A percentile compares a stretch with the other conserved stretches of the same genome.
phyloP scores from a whole-genome alignment of 331 rosid species.

The Dryas integrifolia region DNA sequence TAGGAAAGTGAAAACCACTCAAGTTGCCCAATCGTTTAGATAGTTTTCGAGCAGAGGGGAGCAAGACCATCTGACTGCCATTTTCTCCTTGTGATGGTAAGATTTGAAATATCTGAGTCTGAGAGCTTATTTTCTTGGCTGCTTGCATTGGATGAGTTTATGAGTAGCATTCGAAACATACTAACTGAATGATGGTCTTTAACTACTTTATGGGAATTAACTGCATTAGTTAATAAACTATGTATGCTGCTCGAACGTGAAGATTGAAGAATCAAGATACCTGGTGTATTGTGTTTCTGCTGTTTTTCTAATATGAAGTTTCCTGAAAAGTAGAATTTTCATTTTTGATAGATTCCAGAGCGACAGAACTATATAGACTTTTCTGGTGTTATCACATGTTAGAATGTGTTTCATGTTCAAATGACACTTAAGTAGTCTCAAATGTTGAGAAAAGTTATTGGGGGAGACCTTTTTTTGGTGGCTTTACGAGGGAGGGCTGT shows the following conservation, averaged over 20 bases:
- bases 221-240: background rate
- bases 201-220: background rate
- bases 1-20: constrained; percentile 1
- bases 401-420: constrained; percentile 1
- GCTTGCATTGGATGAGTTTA: background rate
- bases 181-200: background rate
- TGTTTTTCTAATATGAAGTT: background rate
- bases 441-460: background rate
- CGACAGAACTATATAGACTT: background rate
- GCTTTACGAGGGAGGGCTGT: background rate
- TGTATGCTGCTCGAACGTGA: background rate
- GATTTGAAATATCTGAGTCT: background rate
- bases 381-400: background rate
- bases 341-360: background rate
- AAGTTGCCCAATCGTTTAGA: constrained; percentile 5
- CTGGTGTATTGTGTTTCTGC: background rate
- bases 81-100: constrained; percentile 15
- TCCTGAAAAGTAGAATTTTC: background rate
- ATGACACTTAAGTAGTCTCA: background rate
- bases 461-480: background rate
- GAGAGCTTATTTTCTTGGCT: background rate
- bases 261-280: background rate
- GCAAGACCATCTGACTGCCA: background rate
- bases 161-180: background rate
- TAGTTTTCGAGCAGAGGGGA: background rate